Evolutionary conservation across 2,329 filamentous ascomycete species (phyloP), one percentile per base, ranked within the genome.

Genomic region (Ophiosphaerella narmari): DNA sequence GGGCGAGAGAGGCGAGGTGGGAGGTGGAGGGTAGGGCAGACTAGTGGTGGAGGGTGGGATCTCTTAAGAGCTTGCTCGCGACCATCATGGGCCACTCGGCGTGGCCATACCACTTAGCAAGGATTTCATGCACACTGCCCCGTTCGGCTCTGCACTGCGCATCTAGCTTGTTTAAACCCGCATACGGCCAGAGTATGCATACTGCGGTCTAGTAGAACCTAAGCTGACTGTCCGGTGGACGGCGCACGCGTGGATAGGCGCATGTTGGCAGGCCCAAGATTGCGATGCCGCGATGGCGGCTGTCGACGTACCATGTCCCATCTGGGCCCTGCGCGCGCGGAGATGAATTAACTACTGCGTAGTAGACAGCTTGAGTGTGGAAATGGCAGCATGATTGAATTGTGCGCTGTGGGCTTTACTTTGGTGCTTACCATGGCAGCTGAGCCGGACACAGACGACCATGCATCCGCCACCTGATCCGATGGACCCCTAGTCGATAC

Each of bases 1-100:
- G 67, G 52, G 70, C 46, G 70, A 67, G 68, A 66, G 71, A 72
- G 71, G 73, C 71, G 74, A 72, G 72, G 73, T 67, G 67, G 63
- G 68, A 71, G 71, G 72, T 68, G 69, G 63, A 71, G 69, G 68
- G 67, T 70, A 68, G 62, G 65, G 71, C 26, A 68, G 68, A 64
- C 63, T 74, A 72, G 64, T 55, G 62, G 60, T 62, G 64, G 70
- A 66, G 70, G 70, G 67, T 70, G 63, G 52, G 39, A 68, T 65
- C 56, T 66, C 63, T 73, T 72, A 72, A 70, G 66, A 68, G 63
- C 57, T 63, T 63, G 65, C 64, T 61, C 62, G 65, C 65, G 63
- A 59, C 54, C 63, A 68, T 65, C 57, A 63, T 64, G 63, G 65
- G 56, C 55, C 54, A 54, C 49, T 61, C 63, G 65, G 66, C 52